phyloP scores from a whole-genome alignment of 2,329 filamentous ascomycete genomes.

The Dissoconium aciculare region DNA sequence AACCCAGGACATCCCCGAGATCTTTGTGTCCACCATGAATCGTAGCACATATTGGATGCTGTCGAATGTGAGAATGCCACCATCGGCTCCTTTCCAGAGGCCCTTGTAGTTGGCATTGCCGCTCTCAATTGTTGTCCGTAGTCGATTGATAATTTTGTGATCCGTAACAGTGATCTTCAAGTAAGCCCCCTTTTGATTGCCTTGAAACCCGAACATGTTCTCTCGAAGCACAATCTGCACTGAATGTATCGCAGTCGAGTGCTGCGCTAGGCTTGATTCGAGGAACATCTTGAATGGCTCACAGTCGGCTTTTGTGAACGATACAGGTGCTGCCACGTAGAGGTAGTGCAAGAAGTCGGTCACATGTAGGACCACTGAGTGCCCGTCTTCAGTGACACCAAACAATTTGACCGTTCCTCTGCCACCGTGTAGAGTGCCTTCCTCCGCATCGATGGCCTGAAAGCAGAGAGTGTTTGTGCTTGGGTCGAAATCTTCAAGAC shows the following conservation, averaged over 20 bases:
- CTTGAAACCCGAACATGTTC: constrained; percentile 87
- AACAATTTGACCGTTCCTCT: constrained; percentile 76
- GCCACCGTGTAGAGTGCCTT: constrained; percentile 66
- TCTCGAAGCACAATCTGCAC: constrained; percentile 73
- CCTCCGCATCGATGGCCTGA: constrained; percentile 90
- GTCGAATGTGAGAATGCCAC: constrained; percentile 79
- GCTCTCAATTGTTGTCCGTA: constrained; percentile 60
- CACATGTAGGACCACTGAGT: constrained; percentile 89
- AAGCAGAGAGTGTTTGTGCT: constrained; percentile 62
- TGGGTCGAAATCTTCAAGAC: constrained; percentile 46
- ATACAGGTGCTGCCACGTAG: constrained; percentile 74
- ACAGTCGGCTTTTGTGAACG: constrained; percentile 67
- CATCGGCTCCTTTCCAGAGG: constrained; percentile 60
- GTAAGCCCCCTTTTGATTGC: constrained; percentile 81
- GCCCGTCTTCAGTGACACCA: constrained; percentile 71
- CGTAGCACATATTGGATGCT: constrained; percentile 87
- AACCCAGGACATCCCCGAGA: constrained; percentile 95
- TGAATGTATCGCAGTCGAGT: constrained; percentile 60
- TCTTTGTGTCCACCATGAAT: constrained; percentile 96
- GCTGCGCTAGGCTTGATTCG: constrained; percentile 60
- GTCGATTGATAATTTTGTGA: constrained; percentile 63
- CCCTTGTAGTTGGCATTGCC: constrained; percentile 77
- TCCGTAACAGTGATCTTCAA: constrained; percentile 88
- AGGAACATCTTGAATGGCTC: constrained; percentile 64
- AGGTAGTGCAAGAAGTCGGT: constrained; percentile 94